Evolutionary conservation across 805 yeast genomes (phyloP).

Genomic region (Yamadazyma paraphyllophila): DNA sequence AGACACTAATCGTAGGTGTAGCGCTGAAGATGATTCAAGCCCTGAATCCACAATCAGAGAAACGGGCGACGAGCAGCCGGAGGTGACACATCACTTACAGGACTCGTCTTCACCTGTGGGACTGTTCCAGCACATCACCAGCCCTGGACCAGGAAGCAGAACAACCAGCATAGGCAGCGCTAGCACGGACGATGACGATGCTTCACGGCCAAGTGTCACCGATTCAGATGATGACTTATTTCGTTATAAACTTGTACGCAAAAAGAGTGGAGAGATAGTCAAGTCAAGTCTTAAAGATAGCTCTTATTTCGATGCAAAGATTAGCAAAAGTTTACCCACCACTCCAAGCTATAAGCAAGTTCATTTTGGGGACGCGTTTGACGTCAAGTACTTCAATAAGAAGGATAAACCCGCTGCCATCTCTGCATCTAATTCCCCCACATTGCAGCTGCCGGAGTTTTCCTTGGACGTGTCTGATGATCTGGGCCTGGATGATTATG

Average conservation of each 20-base stretch:
- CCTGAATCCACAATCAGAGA: not conserved
- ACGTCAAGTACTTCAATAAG: slow-evolving; percentile 57
- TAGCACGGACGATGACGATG: slow-evolving; percentile 1
- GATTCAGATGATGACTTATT: slow-evolving; percentile 1
- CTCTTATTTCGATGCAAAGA: slow-evolving; percentile 29
- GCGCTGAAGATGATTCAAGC: not conserved
- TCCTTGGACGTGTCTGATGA: slow-evolving; percentile 19
- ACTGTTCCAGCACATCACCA: not conserved
- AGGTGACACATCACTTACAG: not conserved
- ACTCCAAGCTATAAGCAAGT: slow-evolving; percentile 70
- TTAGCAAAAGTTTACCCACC: slow-evolving; percentile 35
- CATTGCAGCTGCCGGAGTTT: slow-evolving; percentile 18
- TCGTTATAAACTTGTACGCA: slow-evolving; percentile 52
- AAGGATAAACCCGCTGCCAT: slow-evolving; percentile 78
- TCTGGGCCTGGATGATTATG: slow-evolving; percentile 7
- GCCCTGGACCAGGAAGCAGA: not conserved
- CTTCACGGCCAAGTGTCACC: not conserved
- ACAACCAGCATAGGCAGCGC: not conserved
- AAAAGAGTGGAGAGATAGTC: slow-evolving; percentile 85
- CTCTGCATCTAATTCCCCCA: slow-evolving; percentile 64
- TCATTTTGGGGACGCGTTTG: slow-evolving; percentile 69
- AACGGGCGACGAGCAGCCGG: not conserved
- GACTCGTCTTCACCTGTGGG: not conserved
- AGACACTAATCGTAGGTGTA: slow-evolving; percentile 2
- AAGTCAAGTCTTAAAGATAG: slow-evolving; percentile 65